phyloP scores from a whole-genome alignment of 2,329 filamentous ascomycete genomes.

The Pseudocercospora vitis region DNA sequence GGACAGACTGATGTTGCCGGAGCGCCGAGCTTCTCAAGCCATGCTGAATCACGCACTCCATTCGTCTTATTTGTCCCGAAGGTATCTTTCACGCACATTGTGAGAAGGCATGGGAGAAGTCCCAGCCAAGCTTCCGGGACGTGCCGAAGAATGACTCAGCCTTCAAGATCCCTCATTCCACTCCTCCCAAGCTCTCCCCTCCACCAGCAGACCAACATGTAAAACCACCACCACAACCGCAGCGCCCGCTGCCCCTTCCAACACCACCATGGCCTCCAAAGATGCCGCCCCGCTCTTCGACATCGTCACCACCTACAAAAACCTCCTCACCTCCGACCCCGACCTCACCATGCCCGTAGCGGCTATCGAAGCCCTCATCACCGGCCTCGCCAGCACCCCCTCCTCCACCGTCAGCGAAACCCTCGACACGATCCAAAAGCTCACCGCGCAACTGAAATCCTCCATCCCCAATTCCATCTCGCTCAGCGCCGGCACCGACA shows the following conservation, averaged over 20 bases:
- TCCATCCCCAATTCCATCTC: constrained; percentile 86
- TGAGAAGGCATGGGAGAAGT: too few species aligned
- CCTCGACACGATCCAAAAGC: constrained; percentile 75
- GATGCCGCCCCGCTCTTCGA: constrained; percentile 33
- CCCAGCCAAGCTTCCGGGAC: not conserved
- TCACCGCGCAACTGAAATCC: constrained; percentile 74
- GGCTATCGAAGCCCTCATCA: constrained; percentile 86
- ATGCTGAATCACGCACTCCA: too few species aligned
- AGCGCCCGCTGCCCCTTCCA: constrained; percentile 10
- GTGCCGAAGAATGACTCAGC: not conserved
- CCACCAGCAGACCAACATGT: constrained; percentile 5
- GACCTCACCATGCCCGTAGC: constrained; percentile 95
- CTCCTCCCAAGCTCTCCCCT: not conserved
- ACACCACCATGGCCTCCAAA: not conserved
- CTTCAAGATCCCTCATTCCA: too few species aligned
- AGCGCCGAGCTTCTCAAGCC: too few species aligned
- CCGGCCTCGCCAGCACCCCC: constrained; percentile 74
- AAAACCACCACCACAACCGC: constrained; percentile 2
- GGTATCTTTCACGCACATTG: too few species aligned
- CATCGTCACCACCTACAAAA: constrained; percentile 66
- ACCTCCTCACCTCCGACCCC: constrained; percentile 66
- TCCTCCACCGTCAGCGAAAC: constrained; percentile 92
- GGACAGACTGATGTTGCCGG: too few species aligned
- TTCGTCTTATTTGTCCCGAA: too few species aligned
- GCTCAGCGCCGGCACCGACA: constrained; percentile 87